Evolutionary conservation across 331 rosid genomes (phyloP).

Genomic region (Acacia concinna): DNA sequence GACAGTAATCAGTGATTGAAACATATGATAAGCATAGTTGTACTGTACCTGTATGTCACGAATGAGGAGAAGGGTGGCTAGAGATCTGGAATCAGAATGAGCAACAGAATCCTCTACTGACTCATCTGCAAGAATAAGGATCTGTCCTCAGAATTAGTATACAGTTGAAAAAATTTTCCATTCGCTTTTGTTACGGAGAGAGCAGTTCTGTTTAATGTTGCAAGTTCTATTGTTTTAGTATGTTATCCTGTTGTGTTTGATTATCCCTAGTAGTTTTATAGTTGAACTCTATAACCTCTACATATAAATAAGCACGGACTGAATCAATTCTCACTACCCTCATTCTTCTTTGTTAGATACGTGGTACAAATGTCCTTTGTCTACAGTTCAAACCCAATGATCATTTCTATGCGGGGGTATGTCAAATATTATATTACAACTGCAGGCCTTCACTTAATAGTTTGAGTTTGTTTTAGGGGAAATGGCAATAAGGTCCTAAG

Average conservation of each 20-base stretch:
- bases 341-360: neutral
- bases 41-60: slow-evolving; percentile 96
- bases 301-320: neutral
- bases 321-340: neutral
- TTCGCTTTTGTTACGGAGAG: neutral
- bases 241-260: neutral
- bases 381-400: neutral
- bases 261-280: neutral
- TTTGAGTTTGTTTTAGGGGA: no score
- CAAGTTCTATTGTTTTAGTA: neutral
- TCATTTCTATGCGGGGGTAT: neutral
- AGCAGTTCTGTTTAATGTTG: neutral
- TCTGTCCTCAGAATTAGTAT: slow-evolving; percentile 83
- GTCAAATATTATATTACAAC: neutral
- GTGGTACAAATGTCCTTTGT: neutral
- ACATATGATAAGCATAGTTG: slow-evolving; percentile 12
- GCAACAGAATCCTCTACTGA: slow-evolving; percentile 94
- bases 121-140: slow-evolving; percentile 98
- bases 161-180: slow-evolving; percentile 30
- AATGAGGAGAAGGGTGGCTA: slow-evolving; percentile 96
- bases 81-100: slow-evolving; percentile 95
- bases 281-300: neutral
- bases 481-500: no score
- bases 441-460: no score
- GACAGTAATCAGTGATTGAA: slow-evolving; percentile 14